A percentile compares a stretch with the other conserved stretches of the same genome.
Evolutionary conservation across 768 basidiomycete genomes (phyloP).

Genomic region (Lyophyllum atratum): DNA sequence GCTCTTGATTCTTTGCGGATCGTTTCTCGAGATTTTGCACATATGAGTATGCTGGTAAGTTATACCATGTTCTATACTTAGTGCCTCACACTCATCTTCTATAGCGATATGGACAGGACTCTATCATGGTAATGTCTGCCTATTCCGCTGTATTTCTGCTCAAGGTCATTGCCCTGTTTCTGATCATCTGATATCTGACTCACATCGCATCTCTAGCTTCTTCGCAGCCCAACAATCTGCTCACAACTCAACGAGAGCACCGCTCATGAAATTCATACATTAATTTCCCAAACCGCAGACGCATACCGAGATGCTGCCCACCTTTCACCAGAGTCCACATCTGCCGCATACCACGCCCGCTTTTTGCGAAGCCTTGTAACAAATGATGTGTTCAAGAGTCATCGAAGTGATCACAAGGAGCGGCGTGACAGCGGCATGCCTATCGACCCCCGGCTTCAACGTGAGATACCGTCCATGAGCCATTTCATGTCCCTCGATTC

Average conservation of each 20-base stretch:
- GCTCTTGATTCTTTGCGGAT: conserved; percentile 73
- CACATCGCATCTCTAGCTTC: conserved; percentile 46
- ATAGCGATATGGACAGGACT: conserved; percentile 84
- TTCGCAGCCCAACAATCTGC: conserved; percentile 62
- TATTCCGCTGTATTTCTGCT: conserved; percentile 83
- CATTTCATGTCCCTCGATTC: not conserved
- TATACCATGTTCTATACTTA: not conserved
- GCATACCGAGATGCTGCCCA: conserved; percentile 76
- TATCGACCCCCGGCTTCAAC: conserved; percentile 58
- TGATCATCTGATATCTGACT: conserved; percentile 2
- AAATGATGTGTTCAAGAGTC: conserved; percentile 59
- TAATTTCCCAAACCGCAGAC: conserved; percentile 72
- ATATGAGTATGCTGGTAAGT: conserved; percentile 72
- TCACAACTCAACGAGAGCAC: conserved; percentile 62
- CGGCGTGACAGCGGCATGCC: conserved; percentile 40
- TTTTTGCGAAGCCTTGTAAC: conserved; percentile 73
- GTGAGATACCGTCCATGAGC: conserved; percentile 33
- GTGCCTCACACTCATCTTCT: conserved; percentile 4
- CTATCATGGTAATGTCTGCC: conserved; percentile 83
- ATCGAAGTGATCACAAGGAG: conserved; percentile 41
- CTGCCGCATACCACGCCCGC: conserved; percentile 77
- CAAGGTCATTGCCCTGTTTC: conserved; percentile 46
- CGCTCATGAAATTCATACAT: conserved; percentile 61
- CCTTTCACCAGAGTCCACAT: conserved; percentile 59
- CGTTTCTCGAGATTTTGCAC: conserved; percentile 71